Evolutionary conservation across 176 grass and related monocot genomes (phyloP).

Genomic region (Metroxylon sagu): DNA sequence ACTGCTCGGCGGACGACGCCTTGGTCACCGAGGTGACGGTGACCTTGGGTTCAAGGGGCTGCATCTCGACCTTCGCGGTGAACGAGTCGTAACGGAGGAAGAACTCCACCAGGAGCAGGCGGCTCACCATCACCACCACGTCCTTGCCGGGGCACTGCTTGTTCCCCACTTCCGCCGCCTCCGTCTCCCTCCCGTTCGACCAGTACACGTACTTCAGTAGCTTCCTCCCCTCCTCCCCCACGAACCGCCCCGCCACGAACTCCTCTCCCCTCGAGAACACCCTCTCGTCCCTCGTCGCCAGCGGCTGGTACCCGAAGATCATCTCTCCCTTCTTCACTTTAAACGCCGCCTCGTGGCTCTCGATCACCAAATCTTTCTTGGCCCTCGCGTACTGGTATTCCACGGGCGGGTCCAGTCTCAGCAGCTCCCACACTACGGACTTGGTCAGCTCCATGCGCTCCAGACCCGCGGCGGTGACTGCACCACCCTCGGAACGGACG

Average conservation of each 20-base stretch:
- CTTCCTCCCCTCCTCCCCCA: constrained; percentile 11
- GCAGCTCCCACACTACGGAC: constrained; percentile 59
- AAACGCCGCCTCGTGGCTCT: constrained; percentile 71
- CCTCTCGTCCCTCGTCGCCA: constrained; percentile 57
- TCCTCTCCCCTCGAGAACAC: constrained; percentile 31
- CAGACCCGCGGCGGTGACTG: constrained; percentile 26
- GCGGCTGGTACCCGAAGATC: constrained; percentile 64
- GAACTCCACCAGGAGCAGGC: constrained; percentile 59
- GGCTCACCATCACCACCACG: constrained; percentile 37
- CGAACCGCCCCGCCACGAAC: constrained; percentile 55
- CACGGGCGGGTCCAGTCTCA: constrained; percentile 65
- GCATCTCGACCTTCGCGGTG: constrained; percentile 15
- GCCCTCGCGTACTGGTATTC: constrained; percentile 74
- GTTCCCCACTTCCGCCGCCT: constrained; percentile 34
- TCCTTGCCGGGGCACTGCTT: constrained; percentile 85
- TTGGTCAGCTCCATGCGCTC: constrained; percentile 59
- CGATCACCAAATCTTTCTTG: constrained; percentile 36
- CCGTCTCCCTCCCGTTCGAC: constrained; percentile 80
- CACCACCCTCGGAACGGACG: not conserved
- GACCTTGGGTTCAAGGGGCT: constrained; percentile 36
- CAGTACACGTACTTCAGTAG: constrained; percentile 60
- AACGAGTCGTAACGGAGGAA: constrained; percentile 72
- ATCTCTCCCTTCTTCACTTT: constrained; percentile 59
- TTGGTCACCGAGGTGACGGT: constrained; percentile 48
- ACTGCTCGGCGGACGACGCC: not conserved